Evolutionary conservation across 1,284 basidiomycete species (phyloP), one percentile per base, ranked within the genome.

Genomic region (Cryptococcus sp.): DNA sequence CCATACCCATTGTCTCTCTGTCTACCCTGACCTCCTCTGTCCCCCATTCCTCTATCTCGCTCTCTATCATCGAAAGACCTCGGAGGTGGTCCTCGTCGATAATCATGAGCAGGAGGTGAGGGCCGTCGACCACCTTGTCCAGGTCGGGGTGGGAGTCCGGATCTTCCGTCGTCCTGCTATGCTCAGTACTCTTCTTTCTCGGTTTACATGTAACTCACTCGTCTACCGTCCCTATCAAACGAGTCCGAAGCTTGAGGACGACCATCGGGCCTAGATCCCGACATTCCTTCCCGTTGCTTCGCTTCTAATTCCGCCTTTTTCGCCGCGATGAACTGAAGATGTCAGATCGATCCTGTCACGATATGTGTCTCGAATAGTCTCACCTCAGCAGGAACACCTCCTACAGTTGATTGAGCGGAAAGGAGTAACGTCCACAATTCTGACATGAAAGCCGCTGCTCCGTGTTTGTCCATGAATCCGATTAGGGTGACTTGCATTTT

Each of bases 401-500:
- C 88, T 1, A 89, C 83, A 34, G 90, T 90, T 43, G 83, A 81
- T 74, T 98, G 95, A 3, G 95, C 95, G 61, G 91, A 90, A 4
- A 98, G 77, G 5, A 98, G 80, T 6, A 98, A 81, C 34, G 82
- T 85, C 96, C 96, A 98, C 1, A 98, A 82, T 7, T 86, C 82
- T 15, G 80, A 76, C 89, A 97, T 95, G 76, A 98, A 98, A 0
- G 81, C 77, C 0, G 88, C 80, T 0, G 95, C 95, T 57, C 74
- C 76, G 50, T 78, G 77, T 46, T 76, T 73, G 61, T 82, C 80
- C 57, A 98, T 83, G 74, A 98, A 98, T 11, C 95, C 95, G 2
- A 87, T 90, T 38, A 98, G 78, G 64, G 88, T 87, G 58, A 98
- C 91, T 77, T 98, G 94, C 86, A 98, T 91, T 79, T 89, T 92